Conservation (phyloP, 176 grass and related monocot genomes). For the Oryza meyeriana region DNA sequence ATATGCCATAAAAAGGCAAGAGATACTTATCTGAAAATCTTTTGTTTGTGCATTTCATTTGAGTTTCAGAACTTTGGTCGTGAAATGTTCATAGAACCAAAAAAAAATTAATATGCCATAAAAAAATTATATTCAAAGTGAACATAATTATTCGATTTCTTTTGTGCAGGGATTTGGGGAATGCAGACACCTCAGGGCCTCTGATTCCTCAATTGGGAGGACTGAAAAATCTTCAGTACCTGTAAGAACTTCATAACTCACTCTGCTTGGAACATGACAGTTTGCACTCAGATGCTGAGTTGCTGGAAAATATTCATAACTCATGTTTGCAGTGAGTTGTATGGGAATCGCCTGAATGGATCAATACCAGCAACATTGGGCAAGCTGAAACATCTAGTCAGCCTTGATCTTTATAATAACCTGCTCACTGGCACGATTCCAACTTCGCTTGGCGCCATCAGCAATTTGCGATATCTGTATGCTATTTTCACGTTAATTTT, state of each 20-base stretch:
- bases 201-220: constrained; percentile 40
- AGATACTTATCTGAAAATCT: background rate
- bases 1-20: too few species aligned
- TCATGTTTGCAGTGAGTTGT: constrained; percentile 27
- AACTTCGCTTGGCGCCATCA: background rate
- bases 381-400: constrained; percentile 23
- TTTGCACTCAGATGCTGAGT: background rate
- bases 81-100: too few species aligned
- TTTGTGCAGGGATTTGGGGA: constrained; percentile 38
- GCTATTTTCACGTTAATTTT: background rate
- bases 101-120: too few species aligned
- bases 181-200: constrained; percentile 32
- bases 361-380: constrained; percentile 25
- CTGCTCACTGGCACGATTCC: background rate
- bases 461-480: constrained; percentile 12
- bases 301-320: too few species aligned
- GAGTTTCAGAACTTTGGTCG: background rate
- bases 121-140: too few species aligned
- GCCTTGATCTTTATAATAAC: constrained; percentile 31
- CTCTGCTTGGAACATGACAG: background rate
- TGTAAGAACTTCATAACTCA: constrained; percentile 31
- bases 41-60: background rate
- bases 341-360: constrained; percentile 14
- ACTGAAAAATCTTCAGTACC: constrained; percentile 39
- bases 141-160: too few species aligned